Percentiles rank a stretch among this genome's conserved stretches.
Conservation (phyloP, 352 stramenopile species). For the Vaucheria bursata region DNA sequence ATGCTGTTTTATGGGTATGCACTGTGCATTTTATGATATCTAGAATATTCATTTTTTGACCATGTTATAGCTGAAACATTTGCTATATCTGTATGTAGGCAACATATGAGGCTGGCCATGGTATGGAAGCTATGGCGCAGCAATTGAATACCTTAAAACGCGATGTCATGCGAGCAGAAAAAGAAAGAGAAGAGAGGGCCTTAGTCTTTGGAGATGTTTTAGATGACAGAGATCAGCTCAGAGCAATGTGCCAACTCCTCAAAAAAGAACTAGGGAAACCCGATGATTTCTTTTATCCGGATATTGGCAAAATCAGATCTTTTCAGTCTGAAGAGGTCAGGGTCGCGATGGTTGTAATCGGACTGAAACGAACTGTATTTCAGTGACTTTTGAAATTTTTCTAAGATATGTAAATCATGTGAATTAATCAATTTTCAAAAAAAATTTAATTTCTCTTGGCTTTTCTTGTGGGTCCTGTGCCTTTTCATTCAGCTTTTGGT, state of each 20-base stretch:
- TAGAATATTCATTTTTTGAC: background rate
- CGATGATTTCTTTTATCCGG: constrained; percentile 23
- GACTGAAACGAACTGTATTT: too few species aligned
- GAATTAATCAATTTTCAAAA: too few species aligned
- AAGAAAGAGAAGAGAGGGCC: constrained; percentile 16
- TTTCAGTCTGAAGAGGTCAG: too few species aligned
- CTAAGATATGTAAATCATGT: too few species aligned
- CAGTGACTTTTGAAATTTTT: too few species aligned
- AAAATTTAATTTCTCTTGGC: too few species aligned
- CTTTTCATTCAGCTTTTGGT: too few species aligned
- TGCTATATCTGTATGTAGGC: background rate
- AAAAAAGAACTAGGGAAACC: constrained; percentile 27
- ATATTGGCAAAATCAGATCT: constrained; percentile 10
- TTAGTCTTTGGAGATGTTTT: constrained; percentile 25
- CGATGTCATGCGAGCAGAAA: constrained; percentile 16
- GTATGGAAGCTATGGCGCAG: constrained; percentile 15
- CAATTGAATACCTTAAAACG: constrained; percentile 30
- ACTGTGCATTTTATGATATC: background rate
- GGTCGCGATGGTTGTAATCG: too few species aligned
- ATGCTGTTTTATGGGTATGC: background rate
- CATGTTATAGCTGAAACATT: background rate
- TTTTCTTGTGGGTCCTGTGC: too few species aligned
- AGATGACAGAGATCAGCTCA: constrained; percentile 24
- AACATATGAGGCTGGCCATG: constrained; percentile 33
- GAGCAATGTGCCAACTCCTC: constrained; percentile 23